Conservation (phyloP, 2,329 filamentous ascomycete species). For the Aaosphaeria arxii region DNA sequence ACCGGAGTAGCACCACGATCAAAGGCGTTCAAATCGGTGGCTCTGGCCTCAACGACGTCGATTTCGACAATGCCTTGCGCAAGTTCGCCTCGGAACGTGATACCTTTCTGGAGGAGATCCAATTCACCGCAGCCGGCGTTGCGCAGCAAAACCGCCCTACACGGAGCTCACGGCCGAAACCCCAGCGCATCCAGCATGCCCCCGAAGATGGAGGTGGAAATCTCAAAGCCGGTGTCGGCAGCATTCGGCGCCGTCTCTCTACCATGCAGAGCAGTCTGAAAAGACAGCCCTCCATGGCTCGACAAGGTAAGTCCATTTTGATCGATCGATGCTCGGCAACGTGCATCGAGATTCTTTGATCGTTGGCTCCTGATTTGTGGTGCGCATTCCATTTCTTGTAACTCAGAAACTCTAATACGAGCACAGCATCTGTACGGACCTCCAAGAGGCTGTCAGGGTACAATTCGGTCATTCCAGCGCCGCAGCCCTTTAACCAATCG, state of each 20-base stretch:
- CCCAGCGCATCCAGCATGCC: slow-evolving; percentile 64
- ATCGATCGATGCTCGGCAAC: not conserved
- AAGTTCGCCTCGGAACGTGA: slow-evolving; percentile 97
- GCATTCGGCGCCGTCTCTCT: slow-evolving; percentile 87
- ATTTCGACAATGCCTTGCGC: slow-evolving; percentile 88
- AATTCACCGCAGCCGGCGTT: slow-evolving; percentile 72
- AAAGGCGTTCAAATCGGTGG: slow-evolving; percentile 44
- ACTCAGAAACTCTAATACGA: slow-evolving; percentile 20
- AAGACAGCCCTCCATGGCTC: slow-evolving; percentile 73
- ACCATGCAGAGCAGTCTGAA: slow-evolving; percentile 90
- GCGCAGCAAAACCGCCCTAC: slow-evolving; percentile 46
- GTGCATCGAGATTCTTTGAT: no score
- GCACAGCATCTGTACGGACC: slow-evolving; percentile 66
- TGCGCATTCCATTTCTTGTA: slow-evolving; percentile 16
- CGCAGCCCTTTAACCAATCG: slow-evolving; percentile 83
- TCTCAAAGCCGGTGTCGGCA: slow-evolving; percentile 67
- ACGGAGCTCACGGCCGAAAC: slow-evolving; percentile 69
- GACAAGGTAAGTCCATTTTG: slow-evolving; percentile 61
- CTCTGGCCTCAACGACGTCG: slow-evolving; percentile 64
- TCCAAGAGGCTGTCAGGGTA: slow-evolving; percentile 92
- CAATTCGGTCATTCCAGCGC: slow-evolving; percentile 93
- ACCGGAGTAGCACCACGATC: slow-evolving; percentile 64
- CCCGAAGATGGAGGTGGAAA: slow-evolving; percentile 53
- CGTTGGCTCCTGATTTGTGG: not conserved
- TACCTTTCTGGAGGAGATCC: slow-evolving; percentile 87